Conservation (phyloP, 495 filamentous ascomycete species). For the Neurospora sp. region DNA sequence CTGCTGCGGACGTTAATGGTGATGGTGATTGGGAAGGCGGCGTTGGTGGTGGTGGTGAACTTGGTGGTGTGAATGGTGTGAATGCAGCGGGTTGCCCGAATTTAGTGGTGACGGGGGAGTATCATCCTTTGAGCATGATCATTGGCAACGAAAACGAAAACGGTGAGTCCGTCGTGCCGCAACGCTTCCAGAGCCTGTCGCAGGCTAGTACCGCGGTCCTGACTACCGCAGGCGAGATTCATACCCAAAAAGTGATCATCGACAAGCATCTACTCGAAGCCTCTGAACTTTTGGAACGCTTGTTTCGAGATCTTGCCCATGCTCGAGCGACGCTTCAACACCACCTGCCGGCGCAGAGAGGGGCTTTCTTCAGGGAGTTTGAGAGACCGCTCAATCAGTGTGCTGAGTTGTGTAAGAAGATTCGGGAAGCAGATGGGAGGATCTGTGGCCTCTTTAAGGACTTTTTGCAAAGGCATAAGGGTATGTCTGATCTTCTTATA, state of each 20-base stretch:
- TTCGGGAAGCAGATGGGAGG: not conserved
- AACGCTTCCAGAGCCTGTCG: not conserved
- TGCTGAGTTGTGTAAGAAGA: not conserved
- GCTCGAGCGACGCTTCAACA: not conserved
- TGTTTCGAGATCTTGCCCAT: not conserved
- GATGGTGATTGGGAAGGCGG: not conserved
- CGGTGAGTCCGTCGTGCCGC: too few species aligned
- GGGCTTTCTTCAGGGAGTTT: not conserved
- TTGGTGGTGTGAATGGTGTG: not conserved
- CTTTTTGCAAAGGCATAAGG: not conserved
- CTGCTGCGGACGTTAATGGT: not conserved
- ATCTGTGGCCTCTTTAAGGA: not conserved
- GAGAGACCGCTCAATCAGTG: not conserved
- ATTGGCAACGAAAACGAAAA: too few species aligned
- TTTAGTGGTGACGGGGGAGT: accelerated
- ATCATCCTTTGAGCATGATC: not conserved
- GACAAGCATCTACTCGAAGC: not conserved
- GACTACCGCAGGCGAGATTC: not conserved
- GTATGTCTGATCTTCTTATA: not conserved
- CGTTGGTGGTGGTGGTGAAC: not conserved
- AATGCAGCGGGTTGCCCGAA: not conserved
- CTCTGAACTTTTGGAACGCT: accelerated
- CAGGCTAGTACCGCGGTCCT: not conserved
- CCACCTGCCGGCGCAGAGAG: not conserved
- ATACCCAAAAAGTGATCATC: not conserved